These are phyloP conservation scores for Acarospora socialis DNA, from an alignment of 2,329 filamentous ascomycete genomes.

Conservation along the genomic window DNA sequence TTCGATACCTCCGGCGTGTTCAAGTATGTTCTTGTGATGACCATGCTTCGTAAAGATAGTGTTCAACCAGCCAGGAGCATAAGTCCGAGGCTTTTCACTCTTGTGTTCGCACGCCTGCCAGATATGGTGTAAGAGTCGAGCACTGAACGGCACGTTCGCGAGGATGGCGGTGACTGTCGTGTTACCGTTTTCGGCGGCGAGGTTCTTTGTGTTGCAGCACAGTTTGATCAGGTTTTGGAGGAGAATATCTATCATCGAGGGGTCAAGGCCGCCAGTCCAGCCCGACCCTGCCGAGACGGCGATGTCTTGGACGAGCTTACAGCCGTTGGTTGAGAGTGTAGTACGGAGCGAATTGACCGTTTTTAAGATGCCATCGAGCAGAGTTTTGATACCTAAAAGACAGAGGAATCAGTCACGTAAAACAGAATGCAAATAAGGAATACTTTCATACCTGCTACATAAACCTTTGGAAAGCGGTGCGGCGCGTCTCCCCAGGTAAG, in stretches of 20 bases:
- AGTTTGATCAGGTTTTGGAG: constrained; percentile 84
- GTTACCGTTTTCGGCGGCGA: constrained; percentile 73
- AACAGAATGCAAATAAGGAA: constrained; percentile 79
- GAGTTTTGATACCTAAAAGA: constrained; percentile 54
- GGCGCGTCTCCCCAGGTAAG: constrained; percentile 74
- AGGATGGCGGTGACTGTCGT: constrained; percentile 68
- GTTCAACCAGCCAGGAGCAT: constrained; percentile 68
- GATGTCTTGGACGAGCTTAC: constrained; percentile 70
- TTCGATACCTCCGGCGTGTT: constrained; percentile 72
- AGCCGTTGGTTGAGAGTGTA: constrained; percentile 78
- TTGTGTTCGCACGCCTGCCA: constrained; percentile 77
- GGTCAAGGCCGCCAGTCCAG: too few relatives aligned
- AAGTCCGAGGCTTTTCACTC: constrained; percentile 74
- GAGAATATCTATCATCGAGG: constrained; percentile 77
- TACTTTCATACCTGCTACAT: constrained; percentile 54
- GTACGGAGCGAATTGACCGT: constrained; percentile 70
- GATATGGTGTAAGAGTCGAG: constrained; percentile 73
- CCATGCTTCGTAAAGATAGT: constrained; percentile 65
- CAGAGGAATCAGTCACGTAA: too few relatives aligned
- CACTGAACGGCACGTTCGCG: constrained; percentile 62
- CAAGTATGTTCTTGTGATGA: constrained; percentile 65
- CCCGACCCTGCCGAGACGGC: constrained; percentile 59
- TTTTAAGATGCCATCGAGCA: constrained; percentile 83
- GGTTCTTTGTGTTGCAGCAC: constrained; percentile 81
- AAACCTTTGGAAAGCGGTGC: constrained; percentile 58